A percentile compares a stretch with the other conserved stretches of the same genome.
These are phyloP conservation scores for Mycena citricolor DNA, from an alignment of 1,284 basidiomycete genomes.

Conservation along the genomic window DNA sequence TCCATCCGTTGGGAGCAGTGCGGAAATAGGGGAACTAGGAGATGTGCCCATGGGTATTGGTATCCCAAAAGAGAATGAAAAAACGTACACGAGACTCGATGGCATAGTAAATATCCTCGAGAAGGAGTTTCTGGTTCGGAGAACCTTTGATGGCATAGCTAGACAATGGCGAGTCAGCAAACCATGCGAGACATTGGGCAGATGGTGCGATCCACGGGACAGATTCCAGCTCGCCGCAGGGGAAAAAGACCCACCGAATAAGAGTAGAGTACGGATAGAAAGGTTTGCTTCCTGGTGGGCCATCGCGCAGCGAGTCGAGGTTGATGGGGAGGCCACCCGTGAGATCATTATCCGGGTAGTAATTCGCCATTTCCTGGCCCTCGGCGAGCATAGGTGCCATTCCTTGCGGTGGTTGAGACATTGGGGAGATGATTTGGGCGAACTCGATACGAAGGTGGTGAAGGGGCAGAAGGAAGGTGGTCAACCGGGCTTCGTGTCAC, in stretches of 20 bases:
- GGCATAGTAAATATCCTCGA: conserved; percentile 86
- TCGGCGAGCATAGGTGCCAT: conserved; percentile 49
- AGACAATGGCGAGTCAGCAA: too few relatives aligned
- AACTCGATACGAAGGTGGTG: conserved; percentile 23
- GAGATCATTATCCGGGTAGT: conserved; percentile 73
- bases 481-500: conserved; percentile 41
- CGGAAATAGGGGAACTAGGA: conserved; percentile 80
- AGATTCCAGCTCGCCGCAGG: conserved; percentile 12
- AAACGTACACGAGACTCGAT: conserved; percentile 80
- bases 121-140: conserved; percentile 74
- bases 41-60: too few relatives aligned
- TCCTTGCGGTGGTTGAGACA: conserved; percentile 41
- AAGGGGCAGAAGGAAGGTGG: conserved; percentile 31
- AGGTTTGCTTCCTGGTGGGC: conserved; percentile 79
- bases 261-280: conserved; percentile 86
- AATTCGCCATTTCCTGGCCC: conserved; percentile 55
- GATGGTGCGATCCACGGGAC: conserved; percentile 22
- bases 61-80: too few relatives aligned
- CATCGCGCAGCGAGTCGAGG: conserved; percentile 78
- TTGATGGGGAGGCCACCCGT: conserved; percentile 80
- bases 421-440: conserved; percentile 28
- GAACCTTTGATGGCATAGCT: conserved; percentile 82
- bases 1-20: conserved; percentile 80
- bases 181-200: too few relatives aligned
- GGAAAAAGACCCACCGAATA: conserved; percentile 60